Conservation (phyloP, 2,329 filamentous ascomycete species). For the Verticillium longisporum region DNA sequence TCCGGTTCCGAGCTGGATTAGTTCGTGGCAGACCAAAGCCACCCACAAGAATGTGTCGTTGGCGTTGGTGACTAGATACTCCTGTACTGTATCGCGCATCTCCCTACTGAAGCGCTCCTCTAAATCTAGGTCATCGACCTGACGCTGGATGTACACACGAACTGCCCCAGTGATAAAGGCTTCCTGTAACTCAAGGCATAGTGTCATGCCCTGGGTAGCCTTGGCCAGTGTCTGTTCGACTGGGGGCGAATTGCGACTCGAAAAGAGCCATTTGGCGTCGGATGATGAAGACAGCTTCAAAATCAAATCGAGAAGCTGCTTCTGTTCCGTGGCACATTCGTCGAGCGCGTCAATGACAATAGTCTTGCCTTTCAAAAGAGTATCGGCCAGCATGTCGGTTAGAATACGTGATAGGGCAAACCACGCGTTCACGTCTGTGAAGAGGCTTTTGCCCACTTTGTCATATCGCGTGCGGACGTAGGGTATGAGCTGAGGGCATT, state of each 20-base stretch:
- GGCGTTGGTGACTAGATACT: constrained; percentile 20
- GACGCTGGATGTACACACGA: constrained; percentile 16
- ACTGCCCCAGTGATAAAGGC: constrained; percentile 20
- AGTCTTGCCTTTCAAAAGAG: constrained; percentile 15
- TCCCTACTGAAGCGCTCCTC: constrained; percentile 4
- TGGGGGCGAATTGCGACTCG: constrained; percentile 31
- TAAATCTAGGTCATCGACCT: constrained; percentile 16
- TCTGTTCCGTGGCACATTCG: background rate
- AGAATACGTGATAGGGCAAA: constrained; percentile 28
- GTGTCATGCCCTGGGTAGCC: constrained; percentile 11
- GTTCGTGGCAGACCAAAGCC: constrained; percentile 14
- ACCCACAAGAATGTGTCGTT: constrained; percentile 33
- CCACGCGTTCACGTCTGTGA: constrained; percentile 25
- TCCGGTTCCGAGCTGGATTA: background rate
- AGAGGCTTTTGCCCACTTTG: constrained; percentile 22
- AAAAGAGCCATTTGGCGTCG: constrained; percentile 32
- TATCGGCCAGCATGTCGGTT: constrained; percentile 27
- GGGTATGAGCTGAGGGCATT: background rate
- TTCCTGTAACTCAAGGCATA: constrained; percentile 29
- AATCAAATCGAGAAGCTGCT: constrained; percentile 28
- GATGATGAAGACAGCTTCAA: background rate
- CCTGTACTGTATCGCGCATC: constrained; percentile 3
- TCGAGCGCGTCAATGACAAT: constrained; percentile 25
- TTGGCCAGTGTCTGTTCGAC: constrained; percentile 26
- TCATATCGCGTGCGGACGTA: constrained; percentile 4